A percentile compares a stretch with the other conserved stretches of the same genome.
Conservation (phyloP, 768 basidiomycete species). For the Pulveroboletus sp. region DNA sequence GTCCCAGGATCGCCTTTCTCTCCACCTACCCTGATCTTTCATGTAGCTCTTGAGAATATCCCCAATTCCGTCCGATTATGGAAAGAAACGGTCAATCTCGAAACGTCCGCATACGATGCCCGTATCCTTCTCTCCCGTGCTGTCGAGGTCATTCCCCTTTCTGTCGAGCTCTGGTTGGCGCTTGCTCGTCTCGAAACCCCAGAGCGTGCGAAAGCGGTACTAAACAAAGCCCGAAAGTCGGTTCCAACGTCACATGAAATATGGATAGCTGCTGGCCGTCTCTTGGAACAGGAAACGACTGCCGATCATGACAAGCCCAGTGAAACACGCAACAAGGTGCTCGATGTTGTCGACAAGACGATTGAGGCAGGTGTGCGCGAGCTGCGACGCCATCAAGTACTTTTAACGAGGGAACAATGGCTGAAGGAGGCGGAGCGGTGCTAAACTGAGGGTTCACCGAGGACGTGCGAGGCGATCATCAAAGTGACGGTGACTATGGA, state of each 20-base stretch:
- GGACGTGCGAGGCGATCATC: conserved; percentile 91
- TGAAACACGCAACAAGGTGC: conserved; percentile 55
- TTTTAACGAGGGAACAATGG: conserved; percentile 91
- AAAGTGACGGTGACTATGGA: conserved; percentile 94
- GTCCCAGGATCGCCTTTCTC: conserved; percentile 8
- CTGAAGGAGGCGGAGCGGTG: conserved; percentile 91
- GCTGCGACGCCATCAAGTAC: conserved; percentile 79
- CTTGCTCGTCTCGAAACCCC: conserved; percentile 96
- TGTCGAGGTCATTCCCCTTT: conserved; percentile 94
- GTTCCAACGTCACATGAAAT: conserved; percentile 97
- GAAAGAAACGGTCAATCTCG: conserved; percentile 98
- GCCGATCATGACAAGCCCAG: conserved; percentile 41
- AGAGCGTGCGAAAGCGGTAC: conserved; percentile 85
- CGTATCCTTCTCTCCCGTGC: conserved; percentile 89
- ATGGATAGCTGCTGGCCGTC: conserved; percentile 94
- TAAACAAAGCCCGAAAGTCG: conserved; percentile 92
- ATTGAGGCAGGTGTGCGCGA: conserved; percentile 81
- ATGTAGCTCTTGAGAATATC: conserved; percentile 87
- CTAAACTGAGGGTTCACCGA: conserved; percentile 76
- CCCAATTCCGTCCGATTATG: conserved; percentile 95
- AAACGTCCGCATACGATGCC: conserved; percentile 83
- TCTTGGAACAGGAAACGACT: conserved; percentile 81
- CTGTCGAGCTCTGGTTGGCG: conserved; percentile 97
- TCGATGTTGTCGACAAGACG: conserved; percentile 78
- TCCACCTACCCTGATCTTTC: neutral